phyloP scores from a whole-genome alignment of 306 rosid genomes.

The Hippophae rhamnoides region DNA sequence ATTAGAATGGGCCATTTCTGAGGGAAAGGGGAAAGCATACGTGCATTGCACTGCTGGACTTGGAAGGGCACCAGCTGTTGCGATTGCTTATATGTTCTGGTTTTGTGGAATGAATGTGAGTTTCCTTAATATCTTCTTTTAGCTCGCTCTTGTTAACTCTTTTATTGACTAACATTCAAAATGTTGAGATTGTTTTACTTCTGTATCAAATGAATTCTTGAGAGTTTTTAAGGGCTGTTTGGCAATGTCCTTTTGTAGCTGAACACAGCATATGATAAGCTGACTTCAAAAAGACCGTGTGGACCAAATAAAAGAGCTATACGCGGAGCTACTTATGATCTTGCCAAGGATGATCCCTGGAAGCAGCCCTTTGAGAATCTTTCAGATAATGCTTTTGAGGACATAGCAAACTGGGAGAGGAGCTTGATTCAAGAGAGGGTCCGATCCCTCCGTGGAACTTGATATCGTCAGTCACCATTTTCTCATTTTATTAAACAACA shows the following conservation, averaged over 20 bases:
- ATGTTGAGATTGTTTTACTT: neutral
- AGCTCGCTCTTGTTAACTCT: neutral
- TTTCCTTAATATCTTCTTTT: neutral
- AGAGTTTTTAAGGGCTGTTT: conserved; percentile 1
- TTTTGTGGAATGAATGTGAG: conserved; percentile 66
- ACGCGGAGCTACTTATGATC: conserved; percentile 69
- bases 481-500: conserved; percentile 4
- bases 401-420: conserved; percentile 83
- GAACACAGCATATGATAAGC: conserved; percentile 58
- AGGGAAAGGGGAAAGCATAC: conserved; percentile 72
- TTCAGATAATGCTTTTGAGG: conserved; percentile 72
- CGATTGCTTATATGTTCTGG: conserved; percentile 87
- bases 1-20: conserved; percentile 73
- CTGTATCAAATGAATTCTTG: neutral
- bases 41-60: conserved; percentile 92
- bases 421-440: conserved; percentile 55
- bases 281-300: conserved; percentile 78
- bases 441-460: conserved; percentile 63
- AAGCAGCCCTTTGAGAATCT: conserved; percentile 88
- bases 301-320: conserved; percentile 84
- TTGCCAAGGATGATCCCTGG: conserved; percentile 72
- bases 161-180: neutral
- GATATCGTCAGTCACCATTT: conserved; percentile 16
- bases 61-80: conserved; percentile 92
- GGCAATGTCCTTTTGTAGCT: conserved; percentile 37